Percentiles rank a stretch among this genome's conserved stretches.
Evolutionary conservation across 2,329 filamentous ascomycete genomes (phyloP).

Genomic region (Aspergillus persii): DNA sequence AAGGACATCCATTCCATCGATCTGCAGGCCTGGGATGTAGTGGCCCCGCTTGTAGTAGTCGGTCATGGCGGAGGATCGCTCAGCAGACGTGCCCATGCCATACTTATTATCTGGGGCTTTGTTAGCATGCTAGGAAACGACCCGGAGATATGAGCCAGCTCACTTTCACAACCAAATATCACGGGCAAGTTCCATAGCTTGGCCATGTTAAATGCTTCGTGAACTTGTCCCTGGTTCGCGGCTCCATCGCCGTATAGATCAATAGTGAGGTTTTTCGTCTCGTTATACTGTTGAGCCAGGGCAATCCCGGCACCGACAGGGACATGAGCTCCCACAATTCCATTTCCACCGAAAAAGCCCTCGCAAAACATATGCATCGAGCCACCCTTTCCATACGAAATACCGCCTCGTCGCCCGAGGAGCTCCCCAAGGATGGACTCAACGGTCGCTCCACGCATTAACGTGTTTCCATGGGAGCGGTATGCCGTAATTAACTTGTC

Average conservation of each 20-base stretch:
- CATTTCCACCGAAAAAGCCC: slow-evolving; percentile 95
- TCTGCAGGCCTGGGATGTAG: slow-evolving; percentile 96
- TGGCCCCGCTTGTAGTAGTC: slow-evolving; percentile 99
- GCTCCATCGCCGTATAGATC: slow-evolving; percentile 94
- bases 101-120: slow-evolving; percentile 85
- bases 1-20: slow-evolving; percentile 98
- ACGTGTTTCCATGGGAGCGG: slow-evolving; percentile 92
- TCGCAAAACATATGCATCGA: slow-evolving; percentile 99
- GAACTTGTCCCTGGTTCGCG: slow-evolving; percentile 96
- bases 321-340: slow-evolving; percentile 95
- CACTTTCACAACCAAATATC: slow-evolving; percentile 95
- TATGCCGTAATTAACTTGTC: slow-evolving; percentile 96
- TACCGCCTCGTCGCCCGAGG: slow-evolving; percentile 86
- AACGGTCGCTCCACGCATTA: slow-evolving; percentile 87
- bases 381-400: slow-evolving; percentile 94
- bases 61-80: slow-evolving; percentile 85
- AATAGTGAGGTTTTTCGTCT: slow-evolving; percentile 76
- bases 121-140: slow-evolving; percentile 3
- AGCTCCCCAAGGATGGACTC: slow-evolving; percentile 92
- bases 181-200: slow-evolving; percentile 95
- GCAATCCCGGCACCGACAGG: slow-evolving; percentile 91
- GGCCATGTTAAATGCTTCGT: slow-evolving; percentile 99
- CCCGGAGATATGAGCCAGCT: slow-evolving; percentile 49
- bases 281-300: slow-evolving; percentile 90
- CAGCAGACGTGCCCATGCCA: slow-evolving; percentile 94